Conservation (phyloP, 1,284 basidiomycete species). For the Puccinia coronata region DNA sequence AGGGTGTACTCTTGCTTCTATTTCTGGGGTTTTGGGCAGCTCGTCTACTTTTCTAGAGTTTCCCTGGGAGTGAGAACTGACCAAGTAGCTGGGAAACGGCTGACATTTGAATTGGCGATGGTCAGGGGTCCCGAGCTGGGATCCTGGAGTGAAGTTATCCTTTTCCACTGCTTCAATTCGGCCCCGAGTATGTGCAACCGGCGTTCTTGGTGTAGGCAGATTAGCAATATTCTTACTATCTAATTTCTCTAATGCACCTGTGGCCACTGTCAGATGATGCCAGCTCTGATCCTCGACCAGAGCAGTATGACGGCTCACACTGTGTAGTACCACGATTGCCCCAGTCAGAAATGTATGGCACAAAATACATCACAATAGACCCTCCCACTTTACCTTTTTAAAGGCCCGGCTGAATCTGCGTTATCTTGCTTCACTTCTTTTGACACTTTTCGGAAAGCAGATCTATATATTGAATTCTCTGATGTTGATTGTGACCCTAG, state of each 20-base stretch:
- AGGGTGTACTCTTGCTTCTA: not conserved
- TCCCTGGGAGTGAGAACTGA: not conserved
- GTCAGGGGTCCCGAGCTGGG: not conserved
- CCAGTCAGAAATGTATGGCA: not conserved
- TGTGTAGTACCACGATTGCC: not conserved
- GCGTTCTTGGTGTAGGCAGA: not conserved
- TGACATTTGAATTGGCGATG: not conserved
- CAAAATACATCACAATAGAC: not conserved
- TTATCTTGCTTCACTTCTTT: not conserved
- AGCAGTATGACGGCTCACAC: not conserved
- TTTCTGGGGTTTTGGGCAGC: not conserved
- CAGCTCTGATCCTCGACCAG: not conserved
- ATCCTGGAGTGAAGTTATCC: not conserved
- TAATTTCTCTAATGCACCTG: not conserved
- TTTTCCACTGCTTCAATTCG: not conserved
- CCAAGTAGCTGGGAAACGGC: not conserved
- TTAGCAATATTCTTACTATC: not conserved
- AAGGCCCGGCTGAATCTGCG: not conserved
- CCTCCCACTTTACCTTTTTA: not conserved
- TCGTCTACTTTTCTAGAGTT: not conserved
- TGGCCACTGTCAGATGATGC: not conserved
- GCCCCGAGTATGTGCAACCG: not conserved
- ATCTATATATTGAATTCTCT: not conserved
- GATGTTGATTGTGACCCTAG: not conserved
- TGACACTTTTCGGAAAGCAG: not conserved